Percentiles rank a stretch among this genome's conserved stretches.
Evolutionary conservation across 1,284 basidiomycete genomes (phyloP).

Genomic region (Ustilago tritici): DNA sequence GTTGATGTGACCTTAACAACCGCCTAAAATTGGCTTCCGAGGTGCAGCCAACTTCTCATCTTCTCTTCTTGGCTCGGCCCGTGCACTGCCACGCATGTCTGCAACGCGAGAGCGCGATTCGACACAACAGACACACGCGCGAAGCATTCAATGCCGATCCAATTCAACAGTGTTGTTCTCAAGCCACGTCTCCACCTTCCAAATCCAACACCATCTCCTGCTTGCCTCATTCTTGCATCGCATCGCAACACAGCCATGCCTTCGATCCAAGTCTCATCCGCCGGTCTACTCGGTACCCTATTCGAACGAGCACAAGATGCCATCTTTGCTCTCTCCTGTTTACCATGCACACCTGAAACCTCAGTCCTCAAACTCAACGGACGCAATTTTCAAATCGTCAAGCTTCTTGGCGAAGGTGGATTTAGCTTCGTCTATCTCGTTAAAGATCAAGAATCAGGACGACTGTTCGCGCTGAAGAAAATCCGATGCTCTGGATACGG

Average conservation of each 20-base stretch:
- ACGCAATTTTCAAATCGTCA: constrained; percentile 60
- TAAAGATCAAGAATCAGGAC: constrained; percentile 61
- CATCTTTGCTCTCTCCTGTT: constrained; percentile 55
- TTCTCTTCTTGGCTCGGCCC: neutral
- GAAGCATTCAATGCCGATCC: neutral
- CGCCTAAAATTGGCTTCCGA: neutral
- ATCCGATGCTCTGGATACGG: constrained; percentile 67
- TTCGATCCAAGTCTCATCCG: constrained; percentile 32
- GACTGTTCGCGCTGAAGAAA: constrained; percentile 68
- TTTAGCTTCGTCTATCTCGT: constrained; percentile 69
- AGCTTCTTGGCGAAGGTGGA: constrained; percentile 68
- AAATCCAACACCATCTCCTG: neutral
- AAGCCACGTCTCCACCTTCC: neutral
- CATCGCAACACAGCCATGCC: constrained; percentile 20
- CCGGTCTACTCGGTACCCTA: constrained; percentile 29
- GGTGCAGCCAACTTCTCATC: neutral
- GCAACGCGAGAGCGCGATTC: neutral
- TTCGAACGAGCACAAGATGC: constrained; percentile 58
- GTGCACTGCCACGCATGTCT: constrained; percentile 1
- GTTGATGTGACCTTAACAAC: neutral
- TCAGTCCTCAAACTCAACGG: constrained; percentile 64
- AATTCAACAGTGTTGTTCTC: constrained; percentile 33
- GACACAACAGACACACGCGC: neutral
- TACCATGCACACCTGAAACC: constrained; percentile 53
- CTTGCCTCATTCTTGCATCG: neutral